phyloP scores from a whole-genome alignment of 805 yeast genomes.

The Kluyveromyces wickerhamii region DNA sequence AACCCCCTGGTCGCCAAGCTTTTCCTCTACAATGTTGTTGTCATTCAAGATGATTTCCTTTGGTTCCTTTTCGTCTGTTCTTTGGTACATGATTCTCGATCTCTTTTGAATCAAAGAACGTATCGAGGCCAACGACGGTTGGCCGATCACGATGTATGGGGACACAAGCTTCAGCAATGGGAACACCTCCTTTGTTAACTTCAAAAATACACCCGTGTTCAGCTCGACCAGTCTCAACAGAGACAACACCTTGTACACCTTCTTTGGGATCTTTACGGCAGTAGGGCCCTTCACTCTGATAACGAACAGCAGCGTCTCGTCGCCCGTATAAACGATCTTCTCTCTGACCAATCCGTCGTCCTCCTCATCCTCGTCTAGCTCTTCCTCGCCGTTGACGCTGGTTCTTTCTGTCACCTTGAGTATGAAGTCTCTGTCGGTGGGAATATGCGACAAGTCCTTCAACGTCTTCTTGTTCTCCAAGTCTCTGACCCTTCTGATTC shows the following conservation, averaged over 20 bases:
- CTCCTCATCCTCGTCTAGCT: constrained; percentile 23
- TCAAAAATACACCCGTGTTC: constrained; percentile 67
- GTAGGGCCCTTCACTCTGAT: constrained; percentile 60
- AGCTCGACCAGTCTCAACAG: constrained; percentile 51
- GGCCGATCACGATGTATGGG: constrained; percentile 68
- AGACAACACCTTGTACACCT: constrained; percentile 50
- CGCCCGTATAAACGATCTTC: constrained; percentile 32
- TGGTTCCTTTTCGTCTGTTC: constrained; percentile 28
- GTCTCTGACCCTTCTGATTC: constrained; percentile 56
- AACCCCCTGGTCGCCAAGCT: constrained; percentile 58
- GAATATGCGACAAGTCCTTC: constrained; percentile 19
- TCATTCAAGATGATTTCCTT: constrained; percentile 53
- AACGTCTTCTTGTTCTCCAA: constrained; percentile 35
- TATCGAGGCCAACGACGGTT: constrained; percentile 64
- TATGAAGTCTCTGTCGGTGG: constrained; percentile 30
- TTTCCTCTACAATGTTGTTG: constrained; percentile 67
- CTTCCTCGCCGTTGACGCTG: constrained; percentile 13
- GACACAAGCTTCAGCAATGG: constrained; percentile 60
- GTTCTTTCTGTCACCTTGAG: constrained; percentile 25
- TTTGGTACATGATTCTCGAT: constrained; percentile 43
- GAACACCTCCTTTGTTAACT: constrained; percentile 47
- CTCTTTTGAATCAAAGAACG: constrained; percentile 72
- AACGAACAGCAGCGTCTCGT: constrained; percentile 51
- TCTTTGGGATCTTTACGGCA: constrained; percentile 58
- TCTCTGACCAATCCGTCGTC: constrained; percentile 25